These are phyloP conservation scores for Schwanniomyces occidentalis DNA, from an alignment of 805 yeast genomes.

Conservation along the genomic window DNA sequence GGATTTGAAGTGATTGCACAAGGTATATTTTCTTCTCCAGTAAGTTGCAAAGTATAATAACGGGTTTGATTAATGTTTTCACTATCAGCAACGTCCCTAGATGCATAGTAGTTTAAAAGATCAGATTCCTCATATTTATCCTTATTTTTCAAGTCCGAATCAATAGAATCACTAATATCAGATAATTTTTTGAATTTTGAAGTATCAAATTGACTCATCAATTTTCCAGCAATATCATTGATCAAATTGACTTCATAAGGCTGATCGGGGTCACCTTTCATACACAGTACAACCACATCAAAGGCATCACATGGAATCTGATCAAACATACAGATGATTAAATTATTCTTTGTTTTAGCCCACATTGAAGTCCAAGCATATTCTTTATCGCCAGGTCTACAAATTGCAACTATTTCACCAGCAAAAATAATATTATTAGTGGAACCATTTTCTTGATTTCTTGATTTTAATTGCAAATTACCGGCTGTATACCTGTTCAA, in stretches of 20 bases:
- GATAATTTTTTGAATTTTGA: constrained; percentile 14
- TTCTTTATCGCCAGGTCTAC: constrained; percentile 59
- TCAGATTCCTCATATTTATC: constrained; percentile 11
- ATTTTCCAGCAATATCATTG: constrained; percentile 37
- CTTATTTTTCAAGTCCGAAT: constrained; percentile 18
- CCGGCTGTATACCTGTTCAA: constrained; percentile 31
- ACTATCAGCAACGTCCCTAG: constrained; percentile 26
- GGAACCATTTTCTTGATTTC: constrained; percentile 11
- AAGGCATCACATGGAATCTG: constrained; percentile 70
- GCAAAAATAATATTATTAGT: constrained; percentile 58
- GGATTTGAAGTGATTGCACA: constrained; percentile 72
- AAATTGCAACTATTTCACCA: constrained; percentile 83
- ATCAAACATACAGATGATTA: constrained; percentile 82
- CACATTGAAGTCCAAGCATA: constrained; percentile 86
- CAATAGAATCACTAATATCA: constrained; percentile 28
- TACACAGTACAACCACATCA: constrained; percentile 47
- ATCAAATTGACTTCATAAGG: constrained; percentile 24
- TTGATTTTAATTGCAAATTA: constrained; percentile 17
- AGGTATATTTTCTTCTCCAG: constrained; percentile 54
- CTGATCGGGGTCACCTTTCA: constrained; percentile 3
- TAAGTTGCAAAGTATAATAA: constrained; percentile 57
- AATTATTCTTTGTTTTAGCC: constrained; percentile 75
- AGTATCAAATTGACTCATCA: constrained; percentile 20
- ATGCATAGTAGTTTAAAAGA: constrained; percentile 12
- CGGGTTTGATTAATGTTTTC: constrained; percentile 52